Evolutionary conservation across 345 rosid species (phyloP).

Genomic region (Noccaea bulbosa): DNA sequence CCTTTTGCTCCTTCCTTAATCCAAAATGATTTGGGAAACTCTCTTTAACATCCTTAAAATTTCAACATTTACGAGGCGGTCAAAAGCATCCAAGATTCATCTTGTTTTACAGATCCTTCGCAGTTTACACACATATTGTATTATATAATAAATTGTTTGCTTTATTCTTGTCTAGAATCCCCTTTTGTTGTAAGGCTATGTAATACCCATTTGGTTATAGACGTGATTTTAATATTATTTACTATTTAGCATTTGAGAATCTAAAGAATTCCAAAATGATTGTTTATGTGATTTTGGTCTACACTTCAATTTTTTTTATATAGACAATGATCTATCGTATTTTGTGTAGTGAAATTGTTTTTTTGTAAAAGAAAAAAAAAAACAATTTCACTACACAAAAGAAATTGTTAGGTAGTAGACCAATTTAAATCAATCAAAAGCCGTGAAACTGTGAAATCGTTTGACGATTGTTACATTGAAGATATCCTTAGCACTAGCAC

Average conservation of each 20-base stretch:
- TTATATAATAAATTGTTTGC: conserved; percentile 14
- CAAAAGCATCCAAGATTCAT: conserved; percentile 39
- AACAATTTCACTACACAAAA: no score
- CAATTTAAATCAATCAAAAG: no score
- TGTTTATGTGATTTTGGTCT: neutral
- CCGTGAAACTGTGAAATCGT: no score
- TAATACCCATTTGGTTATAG: conserved; percentile 23
- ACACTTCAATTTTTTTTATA: no score
- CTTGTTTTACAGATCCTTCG: conserved; percentile 31
- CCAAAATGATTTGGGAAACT: conserved; percentile 33
- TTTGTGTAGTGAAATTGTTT: no score
- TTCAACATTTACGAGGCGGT: conserved; percentile 39
- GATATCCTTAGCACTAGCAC: conserved; percentile 9
- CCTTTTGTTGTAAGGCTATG: conserved; percentile 25
- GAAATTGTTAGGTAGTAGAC: no score
- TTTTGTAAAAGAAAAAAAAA: no score
- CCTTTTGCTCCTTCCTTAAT: conserved; percentile 33
- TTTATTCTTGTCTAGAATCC: conserved; percentile 28
- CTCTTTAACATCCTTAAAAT: conserved; percentile 32
- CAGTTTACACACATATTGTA: neutral
- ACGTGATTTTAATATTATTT: neutral
- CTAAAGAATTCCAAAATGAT: no score
- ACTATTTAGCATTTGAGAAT: no score
- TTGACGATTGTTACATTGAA: neutral
- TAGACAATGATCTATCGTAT: no score